Base-by-base conservation (phyloP, 2,329 filamentous ascomycete genomes). In the Tolypocladium guangdongense region DNA sequence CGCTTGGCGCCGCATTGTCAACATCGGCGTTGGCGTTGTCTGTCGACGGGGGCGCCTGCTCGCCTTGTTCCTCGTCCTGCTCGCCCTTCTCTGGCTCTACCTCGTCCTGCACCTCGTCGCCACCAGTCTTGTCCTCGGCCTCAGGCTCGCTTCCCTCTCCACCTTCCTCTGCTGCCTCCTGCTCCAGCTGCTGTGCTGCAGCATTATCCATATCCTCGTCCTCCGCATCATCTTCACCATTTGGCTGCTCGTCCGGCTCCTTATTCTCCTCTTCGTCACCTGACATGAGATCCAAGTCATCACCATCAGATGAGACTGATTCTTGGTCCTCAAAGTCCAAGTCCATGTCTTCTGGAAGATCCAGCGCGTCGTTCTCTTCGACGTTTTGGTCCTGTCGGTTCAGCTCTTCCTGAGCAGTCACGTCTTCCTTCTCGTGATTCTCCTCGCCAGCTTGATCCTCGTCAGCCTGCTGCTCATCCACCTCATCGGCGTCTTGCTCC, bases 331-430 rank as follows among this genome's bases (percentile, higher is more conserved):
- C 86, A 53, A 93, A 78, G 58, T 91, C 83, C 66, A 96, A 78
- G 54, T 95, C 84, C 77, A 96, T 86, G 58, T 96, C 89, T 43
- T 96, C 90, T 0, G 90, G 90, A 24, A 96, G 75, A 47, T 91
- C 90, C 55, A 96, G 75, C 2, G 86, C 84, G 56, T 95, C 84
- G 61, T 90, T 85, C 65, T 96, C 86, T 60, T 92, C 81, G 2
- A 88, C 81, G 62, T 92, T 86, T 51, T 90, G 86, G 55, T 91
- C 82, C 60, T 84, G 81, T 48, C 73, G 74, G 58, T 81, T 81
- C 48, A 78, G 66, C 56, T 83, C 79, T 33, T 83, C 78, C 56
- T 78, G 75, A 6, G 74, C 71, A 50, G 75, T 71, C 18, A 77
- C 71, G 33, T 83, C 78, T 56, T 83, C 78, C 62, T 74, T 78